A percentile compares a stretch with the other conserved stretches of the same genome.
Conservation (phyloP, 345 rosid genomes). For the Geranium brycei region DNA sequence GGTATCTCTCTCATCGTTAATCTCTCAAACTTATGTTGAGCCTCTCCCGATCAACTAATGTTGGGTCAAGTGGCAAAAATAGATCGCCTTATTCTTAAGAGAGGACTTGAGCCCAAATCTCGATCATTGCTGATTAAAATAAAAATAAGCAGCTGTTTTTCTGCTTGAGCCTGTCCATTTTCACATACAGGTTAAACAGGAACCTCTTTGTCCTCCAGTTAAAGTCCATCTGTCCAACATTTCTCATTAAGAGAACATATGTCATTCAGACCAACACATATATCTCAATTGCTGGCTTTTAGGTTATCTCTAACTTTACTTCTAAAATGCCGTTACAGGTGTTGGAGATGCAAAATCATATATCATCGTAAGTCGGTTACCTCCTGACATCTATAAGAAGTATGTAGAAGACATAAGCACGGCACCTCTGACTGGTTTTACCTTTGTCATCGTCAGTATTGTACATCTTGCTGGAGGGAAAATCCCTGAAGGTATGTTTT, state of each 20-base stretch:
- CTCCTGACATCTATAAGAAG: slow-evolving; percentile 46
- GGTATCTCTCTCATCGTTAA: no score
- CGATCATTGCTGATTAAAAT: no score
- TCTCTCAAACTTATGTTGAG: no score
- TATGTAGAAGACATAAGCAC: slow-evolving; percentile 48
- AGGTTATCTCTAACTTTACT: slow-evolving; percentile 1
- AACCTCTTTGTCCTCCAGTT: no score
- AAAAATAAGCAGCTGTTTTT: no score
- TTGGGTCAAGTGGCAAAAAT: no score
- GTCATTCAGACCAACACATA: neutral
- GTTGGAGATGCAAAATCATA: slow-evolving; percentile 56
- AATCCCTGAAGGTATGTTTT: slow-evolving; percentile 55
- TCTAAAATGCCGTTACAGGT: slow-evolving; percentile 26
- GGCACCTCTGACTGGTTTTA: slow-evolving; percentile 52
- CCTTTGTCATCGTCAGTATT: slow-evolving; percentile 59
- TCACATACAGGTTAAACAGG: no score
- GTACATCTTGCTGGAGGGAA: slow-evolving; percentile 80
- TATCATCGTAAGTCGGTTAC: slow-evolving; percentile 62
- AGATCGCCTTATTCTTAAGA: no score
- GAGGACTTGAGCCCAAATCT: no score
- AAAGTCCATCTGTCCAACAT: no score
- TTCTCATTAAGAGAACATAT: neutral
- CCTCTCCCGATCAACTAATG: no score
- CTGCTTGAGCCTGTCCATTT: no score
- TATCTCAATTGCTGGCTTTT: slow-evolving; percentile 3